phyloP scores from a whole-genome alignment of 768 basidiomycete species.

The Hypsizygus marmoreus region DNA sequence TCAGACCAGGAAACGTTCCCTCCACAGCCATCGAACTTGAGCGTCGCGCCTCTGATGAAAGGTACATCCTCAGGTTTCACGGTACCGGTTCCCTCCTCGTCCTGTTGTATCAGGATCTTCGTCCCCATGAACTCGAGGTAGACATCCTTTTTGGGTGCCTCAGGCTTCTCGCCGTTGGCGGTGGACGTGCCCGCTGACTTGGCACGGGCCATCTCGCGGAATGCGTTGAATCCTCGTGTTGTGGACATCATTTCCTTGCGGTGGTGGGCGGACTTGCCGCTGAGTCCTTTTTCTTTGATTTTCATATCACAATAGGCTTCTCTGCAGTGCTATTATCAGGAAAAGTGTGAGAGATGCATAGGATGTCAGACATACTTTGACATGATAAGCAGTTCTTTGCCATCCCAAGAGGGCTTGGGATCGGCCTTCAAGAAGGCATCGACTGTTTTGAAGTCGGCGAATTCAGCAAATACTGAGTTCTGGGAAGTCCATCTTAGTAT shows the following conservation, averaged over 20 bases:
- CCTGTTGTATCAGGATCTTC: slow-evolving; percentile 63
- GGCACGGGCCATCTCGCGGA: slow-evolving; percentile 59
- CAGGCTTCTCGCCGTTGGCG: slow-evolving; percentile 20
- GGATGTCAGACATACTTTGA: slow-evolving; percentile 72
- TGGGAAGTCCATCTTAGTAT: slow-evolving; percentile 27
- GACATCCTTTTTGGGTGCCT: slow-evolving; percentile 53
- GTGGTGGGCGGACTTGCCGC: slow-evolving; percentile 65
- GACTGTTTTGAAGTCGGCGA: slow-evolving; percentile 66
- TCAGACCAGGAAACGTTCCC: slow-evolving; percentile 51
- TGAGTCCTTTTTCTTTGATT: slow-evolving; percentile 90
- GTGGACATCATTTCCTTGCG: slow-evolving; percentile 57
- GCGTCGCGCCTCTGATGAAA: slow-evolving; percentile 53
- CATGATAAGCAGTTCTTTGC: slow-evolving; percentile 78
- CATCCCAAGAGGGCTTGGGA: slow-evolving; percentile 81
- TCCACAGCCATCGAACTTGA: slow-evolving; percentile 59
- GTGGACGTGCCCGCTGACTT: slow-evolving; percentile 30
- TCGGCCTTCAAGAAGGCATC: slow-evolving; percentile 79
- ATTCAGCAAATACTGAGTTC: slow-evolving; percentile 95
- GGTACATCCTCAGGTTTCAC: slow-evolving; percentile 64
- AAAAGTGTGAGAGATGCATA: background rate
- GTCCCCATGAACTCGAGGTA: slow-evolving; percentile 76
- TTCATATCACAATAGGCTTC: slow-evolving; percentile 94
- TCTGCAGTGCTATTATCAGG: slow-evolving; percentile 35
- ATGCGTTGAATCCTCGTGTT: slow-evolving; percentile 75
- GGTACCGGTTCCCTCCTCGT: slow-evolving; percentile 60